phyloP scores from a whole-genome alignment of 1,284 basidiomycete genomes.

The Sutorius eximius region DNA sequence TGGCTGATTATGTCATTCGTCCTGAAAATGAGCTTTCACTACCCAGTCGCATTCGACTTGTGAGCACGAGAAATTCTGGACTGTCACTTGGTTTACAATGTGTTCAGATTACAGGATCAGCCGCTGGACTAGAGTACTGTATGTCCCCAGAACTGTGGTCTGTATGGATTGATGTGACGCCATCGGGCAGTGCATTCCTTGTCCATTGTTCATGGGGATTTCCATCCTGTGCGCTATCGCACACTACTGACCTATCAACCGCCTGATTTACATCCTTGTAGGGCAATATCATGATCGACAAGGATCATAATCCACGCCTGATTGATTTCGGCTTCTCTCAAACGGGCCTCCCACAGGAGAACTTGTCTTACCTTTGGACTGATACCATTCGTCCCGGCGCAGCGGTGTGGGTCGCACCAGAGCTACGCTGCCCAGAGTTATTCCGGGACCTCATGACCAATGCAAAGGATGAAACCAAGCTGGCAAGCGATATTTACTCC shows the following conservation, averaged over 20 bases:
- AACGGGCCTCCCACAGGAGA: background rate
- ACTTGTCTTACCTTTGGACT: conserved; percentile 6
- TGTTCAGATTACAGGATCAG: conserved; percentile 1
- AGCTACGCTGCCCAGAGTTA: background rate
- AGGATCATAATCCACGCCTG: conserved; percentile 1
- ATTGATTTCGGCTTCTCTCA: conserved; percentile 13
- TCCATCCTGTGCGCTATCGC: conserved; percentile 2
- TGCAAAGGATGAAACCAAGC: background rate
- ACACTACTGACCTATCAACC: background rate
- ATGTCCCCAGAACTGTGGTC: background rate
- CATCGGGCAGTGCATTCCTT: conserved; percentile 7
- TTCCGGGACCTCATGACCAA: background rate
- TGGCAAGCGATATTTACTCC: conserved; percentile 8
- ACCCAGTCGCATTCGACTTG: conserved; percentile 1
- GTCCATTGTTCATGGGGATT: conserved; percentile 5
- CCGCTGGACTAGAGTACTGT: conserved; percentile 7
- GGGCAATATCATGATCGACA: conserved; percentile 14
- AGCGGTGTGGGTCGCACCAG: conserved; percentile 1
- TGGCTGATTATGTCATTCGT: background rate
- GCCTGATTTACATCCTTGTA: background rate
- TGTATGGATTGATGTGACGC: background rate
- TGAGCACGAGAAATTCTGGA: background rate
- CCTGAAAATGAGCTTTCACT: background rate
- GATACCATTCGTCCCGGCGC: background rate
- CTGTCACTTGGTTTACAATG: background rate